Conservation (phyloP, 164 flowering plant species). For the Vitis riparia region DNA sequence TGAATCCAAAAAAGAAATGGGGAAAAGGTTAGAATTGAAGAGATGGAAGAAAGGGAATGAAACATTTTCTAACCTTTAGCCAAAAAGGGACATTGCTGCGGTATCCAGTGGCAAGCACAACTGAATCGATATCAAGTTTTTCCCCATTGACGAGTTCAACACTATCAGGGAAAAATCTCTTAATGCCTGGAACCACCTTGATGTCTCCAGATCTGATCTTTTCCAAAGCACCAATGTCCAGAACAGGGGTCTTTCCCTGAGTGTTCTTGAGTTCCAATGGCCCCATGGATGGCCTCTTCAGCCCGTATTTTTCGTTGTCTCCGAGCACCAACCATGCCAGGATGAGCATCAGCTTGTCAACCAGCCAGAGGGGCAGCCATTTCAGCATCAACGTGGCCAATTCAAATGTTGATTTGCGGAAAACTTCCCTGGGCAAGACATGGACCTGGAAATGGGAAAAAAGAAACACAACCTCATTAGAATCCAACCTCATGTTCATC, state of each 20-base stretch:
- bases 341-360: slow-evolving; percentile 55
- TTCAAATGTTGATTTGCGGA: slow-evolving; percentile 66
- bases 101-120: slow-evolving; percentile 75
- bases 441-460: slow-evolving; percentile 53
- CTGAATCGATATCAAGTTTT: slow-evolving; percentile 48
- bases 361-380: slow-evolving; percentile 70
- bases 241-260: slow-evolving; percentile 71
- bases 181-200: slow-evolving; percentile 57
- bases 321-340: slow-evolving; percentile 59
- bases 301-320: slow-evolving; percentile 52
- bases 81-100: slow-evolving; percentile 80
- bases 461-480: not conserved
- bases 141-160: slow-evolving; percentile 62
- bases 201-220: slow-evolving; percentile 59
- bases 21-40: not conserved
- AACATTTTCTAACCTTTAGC: slow-evolving; percentile 64
- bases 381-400: slow-evolving; percentile 53
- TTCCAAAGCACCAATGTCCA: slow-evolving; percentile 63
- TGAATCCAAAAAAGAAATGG: not conserved
- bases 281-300: slow-evolving; percentile 60
- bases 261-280: slow-evolving; percentile 68
- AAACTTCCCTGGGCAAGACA: slow-evolving; percentile 68
- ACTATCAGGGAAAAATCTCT: slow-evolving; percentile 31
- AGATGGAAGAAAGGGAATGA: not conserved
- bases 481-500: not conserved